A percentile compares a stretch with the other conserved stretches of the same genome.
phyloP scores from a whole-genome alignment of 129 eudicot species.

The Dittrichia graveolens region DNA sequence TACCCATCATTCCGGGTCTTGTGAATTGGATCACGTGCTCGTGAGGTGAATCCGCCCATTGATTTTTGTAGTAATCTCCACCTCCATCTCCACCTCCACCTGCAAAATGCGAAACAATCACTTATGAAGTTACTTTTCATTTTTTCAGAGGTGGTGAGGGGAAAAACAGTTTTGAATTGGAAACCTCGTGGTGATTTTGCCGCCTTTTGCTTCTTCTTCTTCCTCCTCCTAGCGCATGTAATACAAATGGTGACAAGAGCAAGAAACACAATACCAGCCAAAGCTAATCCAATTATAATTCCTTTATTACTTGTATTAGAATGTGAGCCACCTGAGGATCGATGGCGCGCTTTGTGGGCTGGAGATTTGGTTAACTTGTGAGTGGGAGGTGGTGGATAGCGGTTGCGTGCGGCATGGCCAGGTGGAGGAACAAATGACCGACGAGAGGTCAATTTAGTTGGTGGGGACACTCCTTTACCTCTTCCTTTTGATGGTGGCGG shows the following conservation, averaged over 20 bases:
- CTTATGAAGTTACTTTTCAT: too few relatives aligned
- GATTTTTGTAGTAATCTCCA: conserved; percentile 31
- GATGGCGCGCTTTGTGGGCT: conserved; percentile 19
- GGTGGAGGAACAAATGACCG: conserved; percentile 16
- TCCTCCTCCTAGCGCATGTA: conserved; percentile 36
- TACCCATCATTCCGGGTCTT: conserved; percentile 31
- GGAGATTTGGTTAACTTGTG: not conserved
- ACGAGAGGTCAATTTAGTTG: conserved; percentile 3
- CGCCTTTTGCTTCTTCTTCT: conserved; percentile 27
- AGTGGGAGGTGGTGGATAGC: conserved; percentile 32
- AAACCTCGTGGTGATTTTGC: conserved; percentile 49
- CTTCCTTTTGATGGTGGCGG: not conserved
- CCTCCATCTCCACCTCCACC: conserved; percentile 30
- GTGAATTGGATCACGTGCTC: conserved; percentile 46
- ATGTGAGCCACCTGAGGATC: conserved; percentile 23
- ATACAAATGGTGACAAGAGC: conserved; percentile 27
- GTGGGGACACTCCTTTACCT: not conserved
- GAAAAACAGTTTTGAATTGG: conserved; percentile 4
- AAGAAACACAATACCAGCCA: conserved; percentile 36
- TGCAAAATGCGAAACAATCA: not conserved
- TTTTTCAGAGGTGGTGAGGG: too few relatives aligned
- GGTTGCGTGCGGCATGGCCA: not conserved
- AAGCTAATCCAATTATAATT: conserved; percentile 31
- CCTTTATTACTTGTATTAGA: conserved; percentile 24
- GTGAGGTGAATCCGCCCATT: conserved; percentile 14